phyloP scores from a whole-genome alignment of 352 stramenopile species.

The Pythium dissotocum region DNA sequence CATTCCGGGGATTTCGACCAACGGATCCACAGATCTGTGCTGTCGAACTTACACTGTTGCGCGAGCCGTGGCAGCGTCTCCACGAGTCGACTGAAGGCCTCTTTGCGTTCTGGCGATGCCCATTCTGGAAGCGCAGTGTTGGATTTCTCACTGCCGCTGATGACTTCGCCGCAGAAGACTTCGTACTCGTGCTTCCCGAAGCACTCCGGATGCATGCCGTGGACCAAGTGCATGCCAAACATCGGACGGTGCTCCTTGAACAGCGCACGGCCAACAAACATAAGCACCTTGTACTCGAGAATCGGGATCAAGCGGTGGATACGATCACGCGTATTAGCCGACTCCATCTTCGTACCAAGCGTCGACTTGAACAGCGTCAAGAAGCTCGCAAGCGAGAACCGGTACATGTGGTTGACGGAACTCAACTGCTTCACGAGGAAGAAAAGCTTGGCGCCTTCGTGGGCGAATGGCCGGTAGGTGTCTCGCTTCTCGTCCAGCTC shows the following conservation, averaged over 20 bases:
- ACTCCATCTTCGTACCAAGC: constrained; percentile 82
- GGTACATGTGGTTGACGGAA: constrained; percentile 95
- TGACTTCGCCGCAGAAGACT: constrained; percentile 89
- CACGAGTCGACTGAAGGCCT: constrained; percentile 77
- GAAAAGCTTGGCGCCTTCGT: constrained; percentile 90
- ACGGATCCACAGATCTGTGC: constrained; percentile 83
- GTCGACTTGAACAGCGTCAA: constrained; percentile 86
- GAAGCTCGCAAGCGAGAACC: constrained; percentile 92
- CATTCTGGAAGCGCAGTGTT: constrained; percentile 55
- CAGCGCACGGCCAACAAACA: constrained; percentile 90
- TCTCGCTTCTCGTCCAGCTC: constrained; percentile 93
- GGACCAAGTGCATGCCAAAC: constrained; percentile 94
- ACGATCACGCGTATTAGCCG: constrained; percentile 68
- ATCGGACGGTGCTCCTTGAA: constrained; percentile 94
- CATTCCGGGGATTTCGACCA: constrained; percentile 90
- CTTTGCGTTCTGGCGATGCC: constrained; percentile 83
- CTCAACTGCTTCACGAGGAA: constrained; percentile 93
- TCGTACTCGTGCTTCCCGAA: constrained; percentile 94
- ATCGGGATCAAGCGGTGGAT: constrained; percentile 85
- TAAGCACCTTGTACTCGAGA: constrained; percentile 89
- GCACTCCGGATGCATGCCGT: constrained; percentile 90
- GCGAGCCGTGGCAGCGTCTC: constrained; percentile 72
- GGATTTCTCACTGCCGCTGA: constrained; percentile 39
- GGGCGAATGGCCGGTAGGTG: constrained; percentile 88
- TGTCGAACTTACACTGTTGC: constrained; percentile 82